Evolutionary conservation across 2,329 filamentous ascomycete species (phyloP).

Genomic region (Phoma sp.): DNA sequence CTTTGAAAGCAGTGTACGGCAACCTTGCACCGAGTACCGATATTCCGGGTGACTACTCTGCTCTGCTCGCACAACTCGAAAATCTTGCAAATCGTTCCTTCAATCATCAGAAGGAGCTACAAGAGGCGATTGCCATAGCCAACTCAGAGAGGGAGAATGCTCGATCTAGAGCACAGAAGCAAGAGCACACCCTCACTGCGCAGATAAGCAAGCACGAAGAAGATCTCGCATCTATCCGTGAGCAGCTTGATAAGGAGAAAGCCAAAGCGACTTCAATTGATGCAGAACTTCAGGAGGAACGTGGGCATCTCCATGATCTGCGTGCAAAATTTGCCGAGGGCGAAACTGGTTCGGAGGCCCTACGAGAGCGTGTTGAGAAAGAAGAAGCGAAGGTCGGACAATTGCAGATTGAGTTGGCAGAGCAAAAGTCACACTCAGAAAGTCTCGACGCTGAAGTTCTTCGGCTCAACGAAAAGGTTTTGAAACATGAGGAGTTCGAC

Average conservation of each 20-base stretch:
- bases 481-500: constrained; percentile 55
- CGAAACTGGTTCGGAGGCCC: constrained; percentile 79
- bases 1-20: constrained; percentile 43
- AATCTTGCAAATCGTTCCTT: constrained; percentile 51
- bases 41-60: constrained; percentile 46
- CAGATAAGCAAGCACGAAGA: constrained; percentile 48
- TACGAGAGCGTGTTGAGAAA: constrained; percentile 76
- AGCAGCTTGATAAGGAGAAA: constrained; percentile 56
- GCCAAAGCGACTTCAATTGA: constrained; percentile 55
- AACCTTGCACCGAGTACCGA: constrained; percentile 45
- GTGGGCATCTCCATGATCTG: constrained; percentile 71
- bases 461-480: constrained; percentile 69
- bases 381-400: constrained; percentile 73
- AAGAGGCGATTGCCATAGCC: constrained; percentile 54
- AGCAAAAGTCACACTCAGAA: constrained; percentile 76
- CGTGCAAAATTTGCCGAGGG: constrained; percentile 78
- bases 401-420: constrained; percentile 73
- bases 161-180: constrained; percentile 48
- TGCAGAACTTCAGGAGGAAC: constrained; percentile 67
- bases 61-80: constrained; percentile 52
- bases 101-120: constrained; percentile 53
- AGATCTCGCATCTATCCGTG: constrained; percentile 44
- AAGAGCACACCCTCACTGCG: constrained; percentile 45
- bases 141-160: constrained; percentile 54
- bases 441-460: constrained; percentile 77